Conservation (phyloP, 495 filamentous ascomycete genomes). For the Rusavskia elegans region DNA sequence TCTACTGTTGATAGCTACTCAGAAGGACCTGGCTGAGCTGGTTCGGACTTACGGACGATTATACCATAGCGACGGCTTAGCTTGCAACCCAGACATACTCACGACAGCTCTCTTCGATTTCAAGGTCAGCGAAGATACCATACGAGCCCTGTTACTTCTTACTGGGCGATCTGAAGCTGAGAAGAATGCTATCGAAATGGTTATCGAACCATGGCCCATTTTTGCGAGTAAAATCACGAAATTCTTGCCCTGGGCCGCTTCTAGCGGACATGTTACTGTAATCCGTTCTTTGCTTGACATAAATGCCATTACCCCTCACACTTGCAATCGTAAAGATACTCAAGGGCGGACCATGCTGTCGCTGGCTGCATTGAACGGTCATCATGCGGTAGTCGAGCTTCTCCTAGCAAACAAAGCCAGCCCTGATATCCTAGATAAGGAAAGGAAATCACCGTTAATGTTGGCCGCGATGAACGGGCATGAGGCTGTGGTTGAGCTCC, state of each 20-base stretch:
- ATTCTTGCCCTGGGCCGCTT: background rate
- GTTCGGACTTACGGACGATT: conserved; percentile 9
- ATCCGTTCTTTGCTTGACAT: background rate
- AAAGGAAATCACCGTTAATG: background rate
- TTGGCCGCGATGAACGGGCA: background rate
- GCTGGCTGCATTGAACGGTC: too few relatives aligned
- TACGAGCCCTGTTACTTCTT: too few relatives aligned
- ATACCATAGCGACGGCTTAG: too few relatives aligned
- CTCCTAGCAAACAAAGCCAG: too few relatives aligned
- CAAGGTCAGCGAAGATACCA: too few relatives aligned
- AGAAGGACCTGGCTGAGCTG: conserved; percentile 23
- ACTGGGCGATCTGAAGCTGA: background rate
- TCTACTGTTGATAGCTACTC: conserved; percentile 31
- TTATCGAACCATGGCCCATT: background rate
- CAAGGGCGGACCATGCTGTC: background rate
- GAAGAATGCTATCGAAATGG: background rate
- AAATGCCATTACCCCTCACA: background rate
- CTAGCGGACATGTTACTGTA: background rate
- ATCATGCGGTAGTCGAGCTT: too few relatives aligned
- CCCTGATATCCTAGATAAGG: too few relatives aligned
- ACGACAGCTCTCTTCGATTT: too few relatives aligned
- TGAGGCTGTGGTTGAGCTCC: background rate
- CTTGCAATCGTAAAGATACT: background rate
- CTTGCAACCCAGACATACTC: too few relatives aligned
- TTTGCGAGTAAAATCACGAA: background rate